Base-by-base conservation (phyloP, 1,139 yeast species). In the Arxiozyma slooffiae region DNA sequence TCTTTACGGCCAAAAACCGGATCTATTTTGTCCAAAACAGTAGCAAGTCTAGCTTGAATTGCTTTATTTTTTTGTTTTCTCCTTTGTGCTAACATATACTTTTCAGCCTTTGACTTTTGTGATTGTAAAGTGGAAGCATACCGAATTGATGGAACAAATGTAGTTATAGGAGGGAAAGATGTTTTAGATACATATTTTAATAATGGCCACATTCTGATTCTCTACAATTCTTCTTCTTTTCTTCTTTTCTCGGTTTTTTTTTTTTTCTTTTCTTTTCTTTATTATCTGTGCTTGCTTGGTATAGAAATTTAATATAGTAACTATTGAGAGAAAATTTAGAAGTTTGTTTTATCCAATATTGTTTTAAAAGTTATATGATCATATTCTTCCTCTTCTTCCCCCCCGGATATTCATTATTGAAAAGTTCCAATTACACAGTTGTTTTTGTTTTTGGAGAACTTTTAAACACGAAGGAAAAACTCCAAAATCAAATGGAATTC, bases 1-100 rank as follows among this genome's bases (percentile, higher is more conserved):
- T 76, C 70, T 5, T 78, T 68, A 50, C 76, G 77, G 9, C 97
- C 97, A 53, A 88, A 74, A 2, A 89, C 95, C 1, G 97, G 97
- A 67, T 89, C 87, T 36, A 81, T 78, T 47, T 53, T 57, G 49
- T 65, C 68, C 40, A 61, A 49, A 4, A 62, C 53, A n/a, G 53
- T 57, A 46, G 57, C 57, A 22, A 65, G 46, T 24, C 52, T 55
- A 5, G 57, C 58, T 51, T 67, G 71, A 42, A 65, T 68, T 43
- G 68, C 68, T 49, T 67, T 65, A 55, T 68, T 69, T 53, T 67
- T 64, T 45, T 67, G 68, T 51, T 65, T 64, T 51, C 61, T 66
- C 58, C 66, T 67, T 52, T 70, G 73, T 14, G 68, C 58, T 44
- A 60, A 64, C 48, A 66, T 50, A 49, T 59, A 64, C 50, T 58